Percentiles rank a stretch among this genome's conserved stretches.
Evolutionary conservation across 352 stramenopile genomes (phyloP).

Genomic region (Phytopythium sindhum): DNA sequence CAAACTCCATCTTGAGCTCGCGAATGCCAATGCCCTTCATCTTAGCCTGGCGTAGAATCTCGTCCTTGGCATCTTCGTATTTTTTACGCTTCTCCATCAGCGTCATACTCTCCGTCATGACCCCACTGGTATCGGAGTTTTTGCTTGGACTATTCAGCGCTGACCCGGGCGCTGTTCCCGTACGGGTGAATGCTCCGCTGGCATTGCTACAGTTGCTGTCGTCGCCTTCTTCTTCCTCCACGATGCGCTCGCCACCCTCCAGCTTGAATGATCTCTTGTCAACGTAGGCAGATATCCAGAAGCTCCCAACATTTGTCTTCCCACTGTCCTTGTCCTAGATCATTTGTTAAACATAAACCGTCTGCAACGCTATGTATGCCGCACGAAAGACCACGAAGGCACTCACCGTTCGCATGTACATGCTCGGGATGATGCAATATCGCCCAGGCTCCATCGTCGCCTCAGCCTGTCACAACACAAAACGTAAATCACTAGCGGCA

Average conservation of each 20-base stretch:
- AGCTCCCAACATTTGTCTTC: conserved; percentile 72
- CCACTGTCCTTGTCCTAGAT: conserved; percentile 72
- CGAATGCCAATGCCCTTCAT: conserved; percentile 62
- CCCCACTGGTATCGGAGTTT: conserved; percentile 19
- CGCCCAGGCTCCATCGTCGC: conserved; percentile 62
- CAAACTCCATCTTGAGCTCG: conserved; percentile 65
- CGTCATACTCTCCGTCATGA: conserved; percentile 28
- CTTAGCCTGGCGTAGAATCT: conserved; percentile 59
- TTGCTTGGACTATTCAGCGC: conserved; percentile 29
- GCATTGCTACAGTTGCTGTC: conserved; percentile 17
- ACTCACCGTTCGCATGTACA: conserved; percentile 84
- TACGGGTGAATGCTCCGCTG: background rate
- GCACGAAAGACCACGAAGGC: background rate
- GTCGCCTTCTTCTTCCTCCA: conserved; percentile 75
- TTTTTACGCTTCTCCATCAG: conserved; percentile 44
- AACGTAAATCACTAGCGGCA: background rate
- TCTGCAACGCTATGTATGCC: too few species aligned
- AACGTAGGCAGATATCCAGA: conserved; percentile 83
- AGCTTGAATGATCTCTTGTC: conserved; percentile 62
- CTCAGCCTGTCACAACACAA: conserved; percentile 39
- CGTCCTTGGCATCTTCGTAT: conserved; percentile 74
- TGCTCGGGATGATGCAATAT: conserved; percentile 84
- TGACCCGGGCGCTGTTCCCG: conserved; percentile 7
- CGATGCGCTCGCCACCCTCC: conserved; percentile 71
- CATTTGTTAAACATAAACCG: background rate